Percentiles rank a stretch among this genome's conserved stretches.
phyloP scores from a whole-genome alignment of 2,329 filamentous ascomycete species.

The Clathrospora elynae region DNA sequence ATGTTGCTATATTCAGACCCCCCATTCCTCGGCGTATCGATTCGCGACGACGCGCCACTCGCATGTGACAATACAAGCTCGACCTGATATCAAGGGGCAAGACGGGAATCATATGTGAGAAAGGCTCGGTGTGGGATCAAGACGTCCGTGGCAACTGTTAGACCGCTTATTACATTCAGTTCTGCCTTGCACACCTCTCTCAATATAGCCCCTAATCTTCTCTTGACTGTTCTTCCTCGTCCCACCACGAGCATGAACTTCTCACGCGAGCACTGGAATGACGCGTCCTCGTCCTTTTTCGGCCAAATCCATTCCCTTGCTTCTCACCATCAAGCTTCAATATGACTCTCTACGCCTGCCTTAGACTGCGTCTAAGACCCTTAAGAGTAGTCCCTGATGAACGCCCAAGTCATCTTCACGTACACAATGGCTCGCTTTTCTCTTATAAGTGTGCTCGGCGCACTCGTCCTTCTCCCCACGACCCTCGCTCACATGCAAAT shows the following conservation, averaged over 20 bases:
- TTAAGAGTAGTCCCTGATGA: conserved; percentile 7
- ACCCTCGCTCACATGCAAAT: conserved; percentile 60
- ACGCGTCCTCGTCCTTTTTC: conserved; percentile 28
- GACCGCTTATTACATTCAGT: too few species aligned
- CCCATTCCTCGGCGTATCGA: conserved; percentile 9
- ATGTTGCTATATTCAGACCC: conserved; percentile 9
- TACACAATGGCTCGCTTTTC: conserved; percentile 29
- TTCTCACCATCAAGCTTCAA: conserved; percentile 15
- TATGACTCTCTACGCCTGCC: conserved; percentile 5
- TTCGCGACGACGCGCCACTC: not conserved
- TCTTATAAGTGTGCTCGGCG: conserved; percentile 30
- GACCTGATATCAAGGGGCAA: too few species aligned
- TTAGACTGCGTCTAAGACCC: not conserved
- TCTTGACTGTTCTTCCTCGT: too few species aligned
- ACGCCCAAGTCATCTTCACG: not conserved
- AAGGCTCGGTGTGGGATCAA: too few species aligned
- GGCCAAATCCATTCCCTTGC: conserved; percentile 27
- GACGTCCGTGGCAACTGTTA: too few species aligned
- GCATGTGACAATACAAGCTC: too few species aligned
- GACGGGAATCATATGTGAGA: too few species aligned
- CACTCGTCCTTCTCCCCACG: conserved; percentile 26
- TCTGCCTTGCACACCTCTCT: too few species aligned
- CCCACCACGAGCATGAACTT: not conserved
- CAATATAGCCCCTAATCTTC: too few species aligned
- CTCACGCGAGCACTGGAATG: conserved; percentile 26